These are phyloP conservation scores for Fomitopsis schrenkii DNA, from an alignment of 1,284 basidiomycete species.

Conservation along the genomic window DNA sequence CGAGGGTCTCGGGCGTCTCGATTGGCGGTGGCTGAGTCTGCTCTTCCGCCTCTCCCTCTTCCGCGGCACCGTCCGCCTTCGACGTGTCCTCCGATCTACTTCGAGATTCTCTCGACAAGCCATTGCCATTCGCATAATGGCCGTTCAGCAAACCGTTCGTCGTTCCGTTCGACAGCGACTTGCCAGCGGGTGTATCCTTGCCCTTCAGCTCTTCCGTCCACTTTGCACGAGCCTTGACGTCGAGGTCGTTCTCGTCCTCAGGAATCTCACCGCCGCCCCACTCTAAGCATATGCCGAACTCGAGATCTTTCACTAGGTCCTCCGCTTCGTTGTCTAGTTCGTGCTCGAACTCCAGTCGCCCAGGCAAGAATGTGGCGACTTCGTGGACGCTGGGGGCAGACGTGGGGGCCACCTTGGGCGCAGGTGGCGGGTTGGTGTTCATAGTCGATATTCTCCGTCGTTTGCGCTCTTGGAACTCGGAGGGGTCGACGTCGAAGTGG, in stretches of 20 bases:
- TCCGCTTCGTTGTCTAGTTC: constrained; percentile 97
- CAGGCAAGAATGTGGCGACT: constrained; percentile 91
- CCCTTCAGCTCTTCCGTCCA: constrained; percentile 60
- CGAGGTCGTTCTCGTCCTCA: constrained; percentile 68
- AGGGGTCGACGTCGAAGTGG: constrained; percentile 70
- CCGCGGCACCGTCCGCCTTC: constrained; percentile 41
- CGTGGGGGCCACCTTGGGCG: constrained; percentile 76
- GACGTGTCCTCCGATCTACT: constrained; percentile 25
- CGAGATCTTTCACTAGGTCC: constrained; percentile 92
- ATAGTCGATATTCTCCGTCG: constrained; percentile 77
- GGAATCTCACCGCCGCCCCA: constrained; percentile 85
- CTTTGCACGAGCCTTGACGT: constrained; percentile 63
- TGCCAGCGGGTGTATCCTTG: constrained; percentile 32
- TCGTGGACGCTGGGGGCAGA: constrained; percentile 95
- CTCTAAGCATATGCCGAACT: constrained; percentile 85
- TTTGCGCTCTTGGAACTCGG: constrained; percentile 85
- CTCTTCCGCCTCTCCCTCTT: constrained; percentile 48
- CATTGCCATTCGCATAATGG: constrained; percentile 19
- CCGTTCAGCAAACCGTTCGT: constrained; percentile 50
- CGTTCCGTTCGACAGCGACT: constrained; percentile 27
- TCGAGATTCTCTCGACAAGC: constrained; percentile 22
- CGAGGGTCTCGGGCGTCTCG: constrained; percentile 87
- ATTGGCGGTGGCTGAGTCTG: constrained; percentile 67
- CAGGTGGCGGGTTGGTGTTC: constrained; percentile 49
- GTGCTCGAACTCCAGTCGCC: constrained; percentile 95